Evolutionary conservation across 2,329 filamentous ascomycete genomes (phyloP).

Genomic region (Calonectria honghensis): DNA sequence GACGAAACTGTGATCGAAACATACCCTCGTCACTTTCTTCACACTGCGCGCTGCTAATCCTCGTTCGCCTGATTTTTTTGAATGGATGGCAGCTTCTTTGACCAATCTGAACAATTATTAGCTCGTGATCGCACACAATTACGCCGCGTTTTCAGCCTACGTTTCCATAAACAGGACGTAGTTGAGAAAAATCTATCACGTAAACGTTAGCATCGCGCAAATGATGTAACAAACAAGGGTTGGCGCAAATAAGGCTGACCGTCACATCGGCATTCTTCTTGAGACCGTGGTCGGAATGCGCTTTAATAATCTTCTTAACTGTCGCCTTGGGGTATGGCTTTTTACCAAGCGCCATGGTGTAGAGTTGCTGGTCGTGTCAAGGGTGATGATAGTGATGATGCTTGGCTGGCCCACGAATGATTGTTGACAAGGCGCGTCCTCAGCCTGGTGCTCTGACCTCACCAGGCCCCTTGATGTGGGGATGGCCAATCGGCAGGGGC

Average conservation of each 20-base stretch:
- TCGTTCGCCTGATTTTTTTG: conserved; percentile 83
- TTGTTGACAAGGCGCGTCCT: conserved; percentile 53
- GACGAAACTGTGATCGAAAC: conserved; percentile 53
- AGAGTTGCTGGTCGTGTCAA: conserved; percentile 40
- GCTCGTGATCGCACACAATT: not conserved
- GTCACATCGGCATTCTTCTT: conserved; percentile 92
- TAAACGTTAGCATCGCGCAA: conserved; percentile 51
- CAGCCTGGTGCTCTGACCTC: conserved; percentile 50
- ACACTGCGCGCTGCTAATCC: conserved; percentile 85
- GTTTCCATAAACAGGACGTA: conserved; percentile 88
- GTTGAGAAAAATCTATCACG: conserved; percentile 86
- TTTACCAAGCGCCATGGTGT: conserved; percentile 68
- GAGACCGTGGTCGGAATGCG: conserved; percentile 86
- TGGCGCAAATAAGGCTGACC: conserved; percentile 68
- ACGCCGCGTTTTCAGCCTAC: conserved; percentile 59
- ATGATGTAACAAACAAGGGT: conserved; percentile 42
- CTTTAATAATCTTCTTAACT: conserved; percentile 92
- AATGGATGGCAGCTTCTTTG: conserved; percentile 85
- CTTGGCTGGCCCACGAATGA: conserved; percentile 26
- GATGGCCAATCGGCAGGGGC: conserved; percentile 52
- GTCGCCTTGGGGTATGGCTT: conserved; percentile 90
- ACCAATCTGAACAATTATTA: conserved; percentile 74
- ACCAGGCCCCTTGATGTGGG: conserved; percentile 38
- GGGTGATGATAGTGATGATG: conserved; percentile 5
- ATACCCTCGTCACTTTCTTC: conserved; percentile 84